A percentile compares a stretch with the other conserved stretches of the same genome.
phyloP scores from a whole-genome alignment of 1,139 yeast genomes.

The Suhomyces coccinellae region DNA sequence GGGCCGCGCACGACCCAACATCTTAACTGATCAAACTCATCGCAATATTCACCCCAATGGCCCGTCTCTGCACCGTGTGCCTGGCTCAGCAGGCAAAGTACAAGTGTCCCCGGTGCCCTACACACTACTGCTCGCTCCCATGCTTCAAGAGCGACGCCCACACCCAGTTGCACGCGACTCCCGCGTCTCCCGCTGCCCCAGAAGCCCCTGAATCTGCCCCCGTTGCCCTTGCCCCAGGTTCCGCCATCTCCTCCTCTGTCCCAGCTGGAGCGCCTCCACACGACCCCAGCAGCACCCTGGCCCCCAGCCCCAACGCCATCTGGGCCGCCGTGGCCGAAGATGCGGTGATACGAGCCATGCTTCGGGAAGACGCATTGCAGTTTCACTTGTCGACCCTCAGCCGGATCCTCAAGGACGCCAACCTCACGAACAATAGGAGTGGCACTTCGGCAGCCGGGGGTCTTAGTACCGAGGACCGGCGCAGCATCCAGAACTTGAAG shows the following conservation, averaged over 20 bases:
- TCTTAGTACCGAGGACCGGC: constrained; percentile 34
- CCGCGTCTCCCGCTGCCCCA: background rate
- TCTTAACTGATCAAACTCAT: constrained; percentile 1
- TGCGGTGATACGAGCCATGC: constrained; percentile 39
- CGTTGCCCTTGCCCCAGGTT: too few relatives aligned
- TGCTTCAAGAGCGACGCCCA: constrained; percentile 59
- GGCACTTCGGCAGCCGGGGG: constrained; percentile 25
- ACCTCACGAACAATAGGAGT: constrained; percentile 41
- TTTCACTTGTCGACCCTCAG: constrained; percentile 51
- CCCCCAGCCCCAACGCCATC: background rate
- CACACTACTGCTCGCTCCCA: constrained; percentile 50
- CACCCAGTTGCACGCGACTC: constrained; percentile 18
- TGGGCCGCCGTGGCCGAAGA: constrained; percentile 32
- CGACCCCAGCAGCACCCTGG: background rate
- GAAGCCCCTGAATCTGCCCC: background rate
- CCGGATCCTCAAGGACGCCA: constrained; percentile 47
- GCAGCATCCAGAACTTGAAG: constrained; percentile 59
- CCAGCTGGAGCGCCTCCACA: too few relatives aligned
- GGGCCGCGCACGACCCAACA: constrained; percentile 4
- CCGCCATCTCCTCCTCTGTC: too few relatives aligned
- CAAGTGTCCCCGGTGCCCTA: constrained; percentile 59
- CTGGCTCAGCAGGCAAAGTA: constrained; percentile 44
- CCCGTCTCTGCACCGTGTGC: constrained; percentile 47
- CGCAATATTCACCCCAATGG: constrained; percentile 4
- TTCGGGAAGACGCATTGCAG: constrained; percentile 51